phyloP scores from a whole-genome alignment of 768 basidiomycete species.

The Xerocomellus dryophilus region DNA sequence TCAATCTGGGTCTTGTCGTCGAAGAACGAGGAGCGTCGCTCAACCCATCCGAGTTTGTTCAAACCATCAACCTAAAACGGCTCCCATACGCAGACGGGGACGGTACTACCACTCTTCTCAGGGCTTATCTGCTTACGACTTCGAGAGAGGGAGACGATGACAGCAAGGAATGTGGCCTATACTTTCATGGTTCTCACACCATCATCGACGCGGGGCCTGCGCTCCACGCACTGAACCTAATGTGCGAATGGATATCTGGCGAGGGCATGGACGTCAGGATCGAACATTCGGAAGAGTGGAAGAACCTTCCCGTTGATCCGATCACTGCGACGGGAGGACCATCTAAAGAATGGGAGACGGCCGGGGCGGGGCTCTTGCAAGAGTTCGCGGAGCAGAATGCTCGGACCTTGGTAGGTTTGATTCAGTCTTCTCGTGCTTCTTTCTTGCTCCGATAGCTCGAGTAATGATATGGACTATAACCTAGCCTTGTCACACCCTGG shows the following conservation, averaged over 20 bases:
- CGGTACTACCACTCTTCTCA: constrained; percentile 1
- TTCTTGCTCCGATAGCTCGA: not conserved
- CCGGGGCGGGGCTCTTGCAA: constrained; percentile 13
- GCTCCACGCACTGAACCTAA: constrained; percentile 20
- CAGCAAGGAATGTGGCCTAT: constrained; percentile 17
- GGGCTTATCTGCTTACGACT: constrained; percentile 12
- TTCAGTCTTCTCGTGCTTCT: not conserved
- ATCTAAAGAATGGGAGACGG: constrained; percentile 15
- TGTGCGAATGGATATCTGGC: constrained; percentile 23
- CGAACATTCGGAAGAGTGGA: constrained; percentile 21
- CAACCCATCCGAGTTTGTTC: constrained; percentile 16
- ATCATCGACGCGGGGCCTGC: constrained; percentile 25
- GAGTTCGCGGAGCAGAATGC: constrained; percentile 6
- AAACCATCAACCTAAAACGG: constrained; percentile 13
- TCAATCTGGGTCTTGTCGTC: constrained; percentile 17
- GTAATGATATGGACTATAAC: not conserved
- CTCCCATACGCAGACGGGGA: constrained; percentile 15
- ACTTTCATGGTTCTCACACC: constrained; percentile 22
- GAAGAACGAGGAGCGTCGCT: constrained; percentile 16
- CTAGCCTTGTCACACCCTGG: constrained; percentile 9
- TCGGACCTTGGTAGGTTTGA: constrained; percentile 8
- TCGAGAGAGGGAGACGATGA: not conserved
- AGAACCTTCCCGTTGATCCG: constrained; percentile 26
- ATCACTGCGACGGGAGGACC: constrained; percentile 24
- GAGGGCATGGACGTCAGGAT: constrained; percentile 11